Conservation (phyloP, 768 basidiomycete genomes). For the Leucosporidium scottii region DNA sequence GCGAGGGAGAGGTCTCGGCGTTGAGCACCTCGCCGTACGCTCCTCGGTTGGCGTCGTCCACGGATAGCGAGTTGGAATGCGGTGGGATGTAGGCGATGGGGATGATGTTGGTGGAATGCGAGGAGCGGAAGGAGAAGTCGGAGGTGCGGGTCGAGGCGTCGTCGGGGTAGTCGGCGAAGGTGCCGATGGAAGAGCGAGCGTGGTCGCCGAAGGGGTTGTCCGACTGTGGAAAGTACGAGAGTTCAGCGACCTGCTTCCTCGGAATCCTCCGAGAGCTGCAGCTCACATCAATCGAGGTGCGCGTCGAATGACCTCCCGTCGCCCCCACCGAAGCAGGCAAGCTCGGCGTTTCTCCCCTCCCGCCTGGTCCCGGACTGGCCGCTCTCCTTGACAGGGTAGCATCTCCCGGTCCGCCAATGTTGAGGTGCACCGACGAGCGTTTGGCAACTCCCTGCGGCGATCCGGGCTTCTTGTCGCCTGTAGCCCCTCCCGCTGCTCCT, state of each 20-base stretch:
- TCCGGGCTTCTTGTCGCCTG: neutral
- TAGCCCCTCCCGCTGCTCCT: too few species aligned
- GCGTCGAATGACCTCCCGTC: neutral
- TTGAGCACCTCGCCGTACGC: slow-evolving; percentile 11
- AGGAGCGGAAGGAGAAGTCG: slow-evolving; percentile 38
- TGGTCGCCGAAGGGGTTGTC: slow-evolving; percentile 37
- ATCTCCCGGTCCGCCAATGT: slow-evolving; percentile 2
- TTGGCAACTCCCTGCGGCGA: slow-evolving; percentile 10
- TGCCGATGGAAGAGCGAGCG: slow-evolving; percentile 29
- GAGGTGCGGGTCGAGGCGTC: slow-evolving; percentile 26
- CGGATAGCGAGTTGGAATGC: slow-evolving; percentile 31
- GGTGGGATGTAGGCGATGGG: slow-evolving; percentile 40
- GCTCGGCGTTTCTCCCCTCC: neutral
- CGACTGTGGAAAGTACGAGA: neutral
- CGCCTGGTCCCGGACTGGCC: too few species aligned
- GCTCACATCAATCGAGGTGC: slow-evolving; percentile 4
- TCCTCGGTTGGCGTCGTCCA: slow-evolving; percentile 27
- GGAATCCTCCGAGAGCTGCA: neutral
- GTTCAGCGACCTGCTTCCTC: neutral
- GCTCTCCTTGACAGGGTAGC: neutral
- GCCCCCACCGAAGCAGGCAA: neutral
- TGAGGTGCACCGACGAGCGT: slow-evolving; percentile 23
- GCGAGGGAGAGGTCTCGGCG: neutral
- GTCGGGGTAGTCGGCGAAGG: slow-evolving; percentile 15
- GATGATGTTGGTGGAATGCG: slow-evolving; percentile 38